Base-by-base conservation (phyloP, 345 rosid genomes). In the Arabidopsis suecica region DNA sequence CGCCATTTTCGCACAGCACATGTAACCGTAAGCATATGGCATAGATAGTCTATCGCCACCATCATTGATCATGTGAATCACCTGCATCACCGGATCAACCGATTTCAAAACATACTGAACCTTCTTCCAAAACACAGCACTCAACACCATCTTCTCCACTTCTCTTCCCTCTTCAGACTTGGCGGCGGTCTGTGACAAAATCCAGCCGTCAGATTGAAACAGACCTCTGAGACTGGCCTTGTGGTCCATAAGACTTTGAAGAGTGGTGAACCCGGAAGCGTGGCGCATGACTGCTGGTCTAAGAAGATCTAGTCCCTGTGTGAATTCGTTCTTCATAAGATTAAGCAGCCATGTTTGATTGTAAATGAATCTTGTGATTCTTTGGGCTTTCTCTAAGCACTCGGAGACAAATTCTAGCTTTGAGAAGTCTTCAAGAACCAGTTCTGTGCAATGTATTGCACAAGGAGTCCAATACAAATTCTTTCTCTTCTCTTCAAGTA, bases 381-480 rank as follows among this genome's bases (percentile, higher is more conserved):
- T 88, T 77, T 84, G 86, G 5, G 83, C 84, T 66, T 88, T 88
- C 44, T 82, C 88, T 37, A 86, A 51, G 81, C 92, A 86, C 67
- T 91, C 89, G 38, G 88, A 79, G 45, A 91, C 86, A 73, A 86
- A 75, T 32, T 84, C 87, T 68, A 88, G 82, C 64, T 78, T 86
- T 76, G 86, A 38, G 77, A 88, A 77, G 74, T 88, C 92, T 69
- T 88, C 91, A 50, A 91, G 86, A 85, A 88, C 84, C 49, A 74
- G 78, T 69, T 91, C 94, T 68, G 90, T 79, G 78, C 82, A 83
- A 72, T 86, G 66, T 44, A 80, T 72, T 41, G 94, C 94, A 75
- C 94, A 91, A 41, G 94, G 93, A 8, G 88, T 84, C 97, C 97
- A 88, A 82, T 86, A 91, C 51, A 91, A 70, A 73, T 88, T 86